phyloP scores from a whole-genome alignment of 345 rosid genomes.

The Aquilaria malaccensis region DNA sequence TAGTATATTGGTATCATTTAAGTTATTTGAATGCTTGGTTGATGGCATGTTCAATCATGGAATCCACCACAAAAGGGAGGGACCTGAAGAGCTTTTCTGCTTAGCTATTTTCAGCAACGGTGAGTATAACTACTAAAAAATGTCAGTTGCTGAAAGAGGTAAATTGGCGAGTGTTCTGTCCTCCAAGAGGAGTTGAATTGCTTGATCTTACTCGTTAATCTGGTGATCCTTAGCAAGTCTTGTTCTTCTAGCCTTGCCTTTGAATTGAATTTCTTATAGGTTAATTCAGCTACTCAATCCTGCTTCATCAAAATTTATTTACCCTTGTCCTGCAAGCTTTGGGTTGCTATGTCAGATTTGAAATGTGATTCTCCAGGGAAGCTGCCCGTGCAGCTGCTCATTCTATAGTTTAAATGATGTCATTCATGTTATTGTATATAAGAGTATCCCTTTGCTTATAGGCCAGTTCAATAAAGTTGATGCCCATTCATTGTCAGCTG shows the following conservation, averaged over 20 bases:
- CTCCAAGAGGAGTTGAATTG: too few relatives aligned
- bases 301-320: conserved; percentile 13
- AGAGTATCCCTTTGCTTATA: conserved; percentile 7
- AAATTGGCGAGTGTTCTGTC: too few relatives aligned
- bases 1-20: too few relatives aligned
- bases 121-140: too few relatives aligned
- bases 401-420: conserved; percentile 18
- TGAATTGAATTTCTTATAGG: conserved; percentile 21
- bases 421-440: conserved; percentile 22
- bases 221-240: conserved; percentile 1
- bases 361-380: conserved; percentile 16
- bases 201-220: too few relatives aligned
- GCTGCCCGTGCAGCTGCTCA: conserved; percentile 18
- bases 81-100: too few relatives aligned
- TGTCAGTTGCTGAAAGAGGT: too few relatives aligned
- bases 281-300: conserved; percentile 21
- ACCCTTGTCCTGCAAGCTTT: conserved; percentile 18
- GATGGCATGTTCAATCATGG: too few relatives aligned
- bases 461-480: conserved; percentile 8
- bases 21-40: too few relatives aligned
- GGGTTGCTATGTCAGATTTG: conserved; percentile 25
- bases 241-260: conserved; percentile 7
- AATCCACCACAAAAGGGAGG: too few relatives aligned
- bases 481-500: background rate
- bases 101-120: too few relatives aligned